Conservation (phyloP, 2,329 filamentous ascomycete genomes). For the Dothideomycetidae sp. region DNA sequence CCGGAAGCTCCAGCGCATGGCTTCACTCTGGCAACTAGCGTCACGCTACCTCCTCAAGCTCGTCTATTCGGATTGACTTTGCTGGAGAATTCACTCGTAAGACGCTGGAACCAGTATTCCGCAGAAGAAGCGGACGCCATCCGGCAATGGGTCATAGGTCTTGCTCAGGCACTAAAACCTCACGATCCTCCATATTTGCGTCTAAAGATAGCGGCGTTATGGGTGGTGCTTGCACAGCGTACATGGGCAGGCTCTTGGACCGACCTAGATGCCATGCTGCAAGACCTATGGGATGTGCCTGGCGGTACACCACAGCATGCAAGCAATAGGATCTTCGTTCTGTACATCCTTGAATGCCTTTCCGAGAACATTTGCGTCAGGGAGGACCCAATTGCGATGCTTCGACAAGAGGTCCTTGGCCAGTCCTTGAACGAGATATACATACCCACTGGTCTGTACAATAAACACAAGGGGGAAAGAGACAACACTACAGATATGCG, state of each 20-base stretch:
- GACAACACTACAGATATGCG: slow-evolving; percentile 56
- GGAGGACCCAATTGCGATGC: slow-evolving; percentile 71
- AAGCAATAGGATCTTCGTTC: slow-evolving; percentile 29
- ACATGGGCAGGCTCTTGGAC: slow-evolving; percentile 85
- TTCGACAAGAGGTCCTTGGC: slow-evolving; percentile 72
- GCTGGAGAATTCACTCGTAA: slow-evolving; percentile 77
- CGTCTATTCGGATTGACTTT: slow-evolving; percentile 89
- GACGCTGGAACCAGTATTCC: slow-evolving; percentile 64
- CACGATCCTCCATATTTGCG: slow-evolving; percentile 70
- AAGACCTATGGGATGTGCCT: slow-evolving; percentile 55
- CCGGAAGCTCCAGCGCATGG: slow-evolving; percentile 72
- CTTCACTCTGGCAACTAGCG: slow-evolving; percentile 65
- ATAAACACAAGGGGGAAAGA: slow-evolving; percentile 51
- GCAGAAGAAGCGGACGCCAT: slow-evolving; percentile 53
- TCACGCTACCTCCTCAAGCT: slow-evolving; percentile 61
- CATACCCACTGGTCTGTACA: slow-evolving; percentile 60
- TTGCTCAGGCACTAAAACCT: slow-evolving; percentile 56
- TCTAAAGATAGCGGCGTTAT: slow-evolving; percentile 88
- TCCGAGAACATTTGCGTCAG: slow-evolving; percentile 89
- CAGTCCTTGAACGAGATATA: slow-evolving; percentile 89
- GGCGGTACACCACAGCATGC: slow-evolving; percentile 7
- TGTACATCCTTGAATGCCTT: slow-evolving; percentile 77
- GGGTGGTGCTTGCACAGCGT: slow-evolving; percentile 88
- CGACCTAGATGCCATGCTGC: slow-evolving; percentile 78
- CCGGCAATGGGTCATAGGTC: slow-evolving; percentile 61